Evolutionary conservation across 768 basidiomycete genomes (phyloP).

Genomic region (Agrocybe praecox): DNA sequence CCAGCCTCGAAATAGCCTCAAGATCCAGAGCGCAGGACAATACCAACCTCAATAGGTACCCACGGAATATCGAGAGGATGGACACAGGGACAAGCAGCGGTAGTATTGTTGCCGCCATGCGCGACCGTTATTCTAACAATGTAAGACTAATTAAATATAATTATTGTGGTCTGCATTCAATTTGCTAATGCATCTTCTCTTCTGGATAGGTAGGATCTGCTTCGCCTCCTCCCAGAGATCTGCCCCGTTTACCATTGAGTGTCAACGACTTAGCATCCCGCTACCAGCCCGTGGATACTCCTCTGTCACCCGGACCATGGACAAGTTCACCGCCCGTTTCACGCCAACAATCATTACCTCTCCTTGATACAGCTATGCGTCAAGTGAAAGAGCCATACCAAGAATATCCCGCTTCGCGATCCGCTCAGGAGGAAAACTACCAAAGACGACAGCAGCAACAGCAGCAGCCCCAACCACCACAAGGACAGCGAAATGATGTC

Average conservation of each 20-base stretch:
- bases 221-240: conserved; percentile 60
- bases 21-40: conserved; percentile 31
- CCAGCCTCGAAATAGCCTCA: conserved; percentile 12
- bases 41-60: conserved; percentile 17
- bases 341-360: conserved; percentile 32
- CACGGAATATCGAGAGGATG: conserved; percentile 44
- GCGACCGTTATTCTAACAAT: conserved; percentile 58
- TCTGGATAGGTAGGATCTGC: conserved; percentile 51
- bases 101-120: conserved; percentile 70
- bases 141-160: conserved; percentile 45
- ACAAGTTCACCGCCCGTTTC: conserved; percentile 26
- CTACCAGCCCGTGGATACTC: conserved; percentile 51
- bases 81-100: conserved; percentile 57
- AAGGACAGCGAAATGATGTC: conserved; percentile 34
- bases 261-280: conserved; percentile 66
- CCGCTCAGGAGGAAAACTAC: conserved; percentile 28
- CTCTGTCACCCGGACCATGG: conserved; percentile 38
- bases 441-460: conserved; percentile 38
- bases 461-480: background rate
- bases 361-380: conserved; percentile 18
- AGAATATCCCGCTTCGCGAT: conserved; percentile 10
- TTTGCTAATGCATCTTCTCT: background rate
- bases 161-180: background rate
- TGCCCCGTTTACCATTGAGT: conserved; percentile 64
- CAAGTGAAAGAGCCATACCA: conserved; percentile 20